A percentile compares a stretch with the other conserved stretches of the same genome.
These are phyloP conservation scores for Yamagishiella unicocca DNA, from an alignment of 139 green algal genomes.

Conservation along the genomic window DNA sequence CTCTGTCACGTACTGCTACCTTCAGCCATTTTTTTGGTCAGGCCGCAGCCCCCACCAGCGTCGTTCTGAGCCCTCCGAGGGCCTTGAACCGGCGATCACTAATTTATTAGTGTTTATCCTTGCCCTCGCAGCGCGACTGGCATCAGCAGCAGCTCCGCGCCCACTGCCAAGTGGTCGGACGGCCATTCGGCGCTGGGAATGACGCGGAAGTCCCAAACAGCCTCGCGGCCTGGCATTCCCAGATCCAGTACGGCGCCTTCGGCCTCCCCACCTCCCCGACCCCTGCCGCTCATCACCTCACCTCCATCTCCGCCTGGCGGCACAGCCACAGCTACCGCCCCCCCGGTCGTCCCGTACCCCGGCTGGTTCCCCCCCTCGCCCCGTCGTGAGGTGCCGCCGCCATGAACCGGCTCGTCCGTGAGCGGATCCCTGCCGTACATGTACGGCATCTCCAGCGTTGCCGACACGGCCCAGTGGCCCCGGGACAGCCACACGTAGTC, in stretches of 20 bases:
- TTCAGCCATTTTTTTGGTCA: no score
- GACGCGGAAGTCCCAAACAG: neutral
- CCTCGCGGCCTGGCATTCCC: neutral
- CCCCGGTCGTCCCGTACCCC: neutral
- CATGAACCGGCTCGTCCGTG: no score
- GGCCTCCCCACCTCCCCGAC: neutral
- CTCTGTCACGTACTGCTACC: no score
- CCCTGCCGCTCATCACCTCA: neutral
- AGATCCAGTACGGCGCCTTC: neutral
- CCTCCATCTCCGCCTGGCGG: neutral
- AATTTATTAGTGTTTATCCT: neutral
- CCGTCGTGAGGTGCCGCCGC: no score
- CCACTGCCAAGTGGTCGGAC: neutral
- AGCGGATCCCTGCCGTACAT: no score
- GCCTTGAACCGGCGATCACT: no score
- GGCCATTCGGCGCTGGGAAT: neutral
- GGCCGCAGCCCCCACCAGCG: no score
- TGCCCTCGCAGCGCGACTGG: neutral
- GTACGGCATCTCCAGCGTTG: conserved; percentile 5
- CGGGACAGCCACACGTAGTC: neutral
- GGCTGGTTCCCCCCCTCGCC: neutral
- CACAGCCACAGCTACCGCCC: neutral
- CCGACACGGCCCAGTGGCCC: neutral
- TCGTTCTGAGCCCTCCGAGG: no score
- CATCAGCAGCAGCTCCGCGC: conserved; percentile 3